Evolutionary conservation across 805 yeast genomes (phyloP).

Genomic region (Starmerella scarabaei): DNA sequence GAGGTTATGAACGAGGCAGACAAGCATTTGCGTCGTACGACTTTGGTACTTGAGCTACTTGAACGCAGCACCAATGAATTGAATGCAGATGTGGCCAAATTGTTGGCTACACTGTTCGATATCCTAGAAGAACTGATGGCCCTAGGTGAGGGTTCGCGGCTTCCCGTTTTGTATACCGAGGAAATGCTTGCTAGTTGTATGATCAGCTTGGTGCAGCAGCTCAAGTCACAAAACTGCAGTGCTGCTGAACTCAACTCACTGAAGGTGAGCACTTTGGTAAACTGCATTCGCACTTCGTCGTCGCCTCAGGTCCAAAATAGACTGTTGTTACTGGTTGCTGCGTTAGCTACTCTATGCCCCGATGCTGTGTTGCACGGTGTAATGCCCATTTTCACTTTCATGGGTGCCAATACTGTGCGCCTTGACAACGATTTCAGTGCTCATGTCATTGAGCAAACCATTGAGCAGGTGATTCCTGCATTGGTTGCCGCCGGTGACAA

Average conservation of each 20-base stretch:
- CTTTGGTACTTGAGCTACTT: constrained; percentile 65
- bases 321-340: constrained; percentile 68
- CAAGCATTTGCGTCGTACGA: constrained; percentile 60
- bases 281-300: constrained; percentile 74
- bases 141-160: constrained; percentile 76
- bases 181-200: constrained; percentile 82
- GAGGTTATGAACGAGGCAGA: constrained; percentile 66
- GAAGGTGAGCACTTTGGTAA: constrained; percentile 81
- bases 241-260: constrained; percentile 41
- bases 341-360: constrained; percentile 77
- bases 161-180: constrained; percentile 84
- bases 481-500: constrained; percentile 42
- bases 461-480: constrained; percentile 82
- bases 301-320: constrained; percentile 94
- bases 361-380: constrained; percentile 88
- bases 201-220: constrained; percentile 47
- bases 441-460: constrained; percentile 84
- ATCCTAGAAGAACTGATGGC: constrained; percentile 35
- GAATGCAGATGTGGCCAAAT: constrained; percentile 14
- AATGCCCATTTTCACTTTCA: constrained; percentile 98
- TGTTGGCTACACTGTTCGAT: constrained; percentile 27
- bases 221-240: constrained; percentile 15
- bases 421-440: constrained; percentile 94
- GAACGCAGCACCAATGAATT: constrained; percentile 33
- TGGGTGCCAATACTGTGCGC: constrained; percentile 95